Conservation (phyloP, 2,329 filamentous ascomycete genomes). For the Escovopsis sp. region DNA sequence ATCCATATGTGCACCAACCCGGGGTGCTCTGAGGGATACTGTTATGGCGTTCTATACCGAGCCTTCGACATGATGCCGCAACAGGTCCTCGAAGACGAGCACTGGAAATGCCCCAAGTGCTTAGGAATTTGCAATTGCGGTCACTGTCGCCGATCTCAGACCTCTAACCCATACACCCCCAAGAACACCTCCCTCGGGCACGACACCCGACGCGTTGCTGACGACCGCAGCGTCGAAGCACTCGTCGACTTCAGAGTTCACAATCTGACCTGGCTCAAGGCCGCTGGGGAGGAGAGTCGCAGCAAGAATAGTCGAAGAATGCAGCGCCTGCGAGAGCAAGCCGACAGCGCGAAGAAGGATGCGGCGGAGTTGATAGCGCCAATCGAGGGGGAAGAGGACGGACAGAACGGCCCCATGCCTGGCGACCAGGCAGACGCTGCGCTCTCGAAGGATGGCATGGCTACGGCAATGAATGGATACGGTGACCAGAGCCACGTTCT, state of each 20-base stretch:
- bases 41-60: constrained; percentile 83
- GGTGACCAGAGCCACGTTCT: constrained; percentile 20
- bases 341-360: constrained; percentile 35
- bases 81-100: constrained; percentile 60
- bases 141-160: constrained; percentile 50
- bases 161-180: constrained; percentile 68
- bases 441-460: not conserved
- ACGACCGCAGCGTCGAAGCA: constrained; percentile 78
- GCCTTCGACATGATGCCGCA: constrained; percentile 86
- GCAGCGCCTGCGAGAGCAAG: constrained; percentile 39
- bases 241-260: constrained; percentile 84
- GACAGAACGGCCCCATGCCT: constrained; percentile 12
- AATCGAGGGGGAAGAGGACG: constrained; percentile 21
- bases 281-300: constrained; percentile 40
- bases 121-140: constrained; percentile 76
- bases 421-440: constrained; percentile 1
- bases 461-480: constrained; percentile 11
- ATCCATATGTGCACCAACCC: constrained; percentile 61
- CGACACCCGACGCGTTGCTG: constrained; percentile 79
- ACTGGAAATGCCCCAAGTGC: constrained; percentile 86
- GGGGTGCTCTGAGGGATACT: constrained; percentile 64
- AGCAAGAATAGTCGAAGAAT: constrained; percentile 43
- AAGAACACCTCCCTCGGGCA: constrained; percentile 81
- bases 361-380: constrained; percentile 19
- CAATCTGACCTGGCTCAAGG: constrained; percentile 70